Evolutionary conservation across 345 rosid species (phyloP).

Genomic region (Jatropha curcas): DNA sequence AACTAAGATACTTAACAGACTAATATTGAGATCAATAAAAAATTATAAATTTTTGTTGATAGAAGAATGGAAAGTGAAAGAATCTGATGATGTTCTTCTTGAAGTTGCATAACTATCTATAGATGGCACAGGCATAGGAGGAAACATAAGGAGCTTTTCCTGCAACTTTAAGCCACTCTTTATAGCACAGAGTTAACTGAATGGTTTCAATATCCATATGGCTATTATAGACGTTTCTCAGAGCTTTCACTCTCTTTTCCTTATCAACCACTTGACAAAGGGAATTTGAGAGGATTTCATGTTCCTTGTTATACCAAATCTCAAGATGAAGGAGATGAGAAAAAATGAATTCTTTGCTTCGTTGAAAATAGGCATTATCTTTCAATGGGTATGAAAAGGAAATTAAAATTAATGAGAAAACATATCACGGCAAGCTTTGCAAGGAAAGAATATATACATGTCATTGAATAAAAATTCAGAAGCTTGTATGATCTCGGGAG

Average conservation of each 20-base stretch:
- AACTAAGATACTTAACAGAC: background rate
- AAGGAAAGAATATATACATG: too few species aligned
- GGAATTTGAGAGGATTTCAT: too few species aligned
- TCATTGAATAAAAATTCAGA: too few species aligned
- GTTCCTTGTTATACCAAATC: too few species aligned
- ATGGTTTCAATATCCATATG: constrained; percentile 52
- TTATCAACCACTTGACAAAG: too few species aligned
- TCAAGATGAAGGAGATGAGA: too few species aligned
- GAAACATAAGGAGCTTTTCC: constrained; percentile 47
- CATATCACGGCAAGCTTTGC: too few species aligned
- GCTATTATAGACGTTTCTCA: constrained; percentile 43
- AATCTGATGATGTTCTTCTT: constrained; percentile 56
- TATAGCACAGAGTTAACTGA: constrained; percentile 53
- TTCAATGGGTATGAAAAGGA: too few species aligned
- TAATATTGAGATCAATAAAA: background rate
- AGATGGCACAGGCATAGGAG: constrained; percentile 51
- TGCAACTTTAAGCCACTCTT: constrained; percentile 57
- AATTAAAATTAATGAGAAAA: too few species aligned
- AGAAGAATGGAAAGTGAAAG: constrained; percentile 35
- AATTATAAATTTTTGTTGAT: constrained; percentile 49
- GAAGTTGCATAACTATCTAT: constrained; percentile 29
- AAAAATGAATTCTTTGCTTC: too few species aligned
- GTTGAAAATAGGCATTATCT: too few species aligned
- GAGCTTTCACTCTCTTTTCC: constrained; percentile 35
- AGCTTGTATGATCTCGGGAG: too few species aligned